Evolutionary conservation across 768 basidiomycete species (phyloP).

Genomic region (Suillus bovinus): DNA sequence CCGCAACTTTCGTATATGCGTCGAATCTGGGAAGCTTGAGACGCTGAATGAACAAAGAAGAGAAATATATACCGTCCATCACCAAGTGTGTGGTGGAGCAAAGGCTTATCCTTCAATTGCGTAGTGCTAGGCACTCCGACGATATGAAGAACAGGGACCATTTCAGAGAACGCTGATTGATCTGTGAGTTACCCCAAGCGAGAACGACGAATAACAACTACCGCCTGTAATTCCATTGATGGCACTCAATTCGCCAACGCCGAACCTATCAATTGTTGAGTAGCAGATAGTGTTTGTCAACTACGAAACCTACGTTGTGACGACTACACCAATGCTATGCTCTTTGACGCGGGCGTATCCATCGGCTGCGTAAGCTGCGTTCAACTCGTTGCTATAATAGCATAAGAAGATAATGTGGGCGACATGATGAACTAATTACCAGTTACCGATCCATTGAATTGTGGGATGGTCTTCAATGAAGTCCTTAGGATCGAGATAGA

Average conservation of each 20-base stretch:
- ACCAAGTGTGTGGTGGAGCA: slow-evolving; percentile 89
- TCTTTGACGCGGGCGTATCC: slow-evolving; percentile 91
- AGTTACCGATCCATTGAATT: slow-evolving; percentile 88
- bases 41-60: not conserved
- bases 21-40: slow-evolving; percentile 54
- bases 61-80: slow-evolving; percentile 57
- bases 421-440: slow-evolving; percentile 39
- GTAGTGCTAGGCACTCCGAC: slow-evolving; percentile 78
- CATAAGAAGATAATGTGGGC: slow-evolving; percentile 3
- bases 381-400: slow-evolving; percentile 69
- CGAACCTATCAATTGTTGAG: slow-evolving; percentile 52
- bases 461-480: slow-evolving; percentile 75
- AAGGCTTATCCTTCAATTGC: slow-evolving; percentile 68
- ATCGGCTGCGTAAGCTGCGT: slow-evolving; percentile 89
- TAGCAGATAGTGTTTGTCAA: not conserved
- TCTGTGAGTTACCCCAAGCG: slow-evolving; percentile 5
- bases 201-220: slow-evolving; percentile 17
- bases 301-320: slow-evolving; percentile 65
- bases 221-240: slow-evolving; percentile 83
- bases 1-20: slow-evolving; percentile 74
- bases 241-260: slow-evolving; percentile 92
- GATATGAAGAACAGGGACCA: slow-evolving; percentile 88
- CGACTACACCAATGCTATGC: slow-evolving; percentile 64
- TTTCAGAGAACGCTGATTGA: slow-evolving; percentile 71
- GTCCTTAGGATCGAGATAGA: slow-evolving; percentile 47